A percentile compares a stretch with the other conserved stretches of the same genome.
phyloP scores from a whole-genome alignment of 352 stramenopile species.

The Phytophthora pluvialis region DNA sequence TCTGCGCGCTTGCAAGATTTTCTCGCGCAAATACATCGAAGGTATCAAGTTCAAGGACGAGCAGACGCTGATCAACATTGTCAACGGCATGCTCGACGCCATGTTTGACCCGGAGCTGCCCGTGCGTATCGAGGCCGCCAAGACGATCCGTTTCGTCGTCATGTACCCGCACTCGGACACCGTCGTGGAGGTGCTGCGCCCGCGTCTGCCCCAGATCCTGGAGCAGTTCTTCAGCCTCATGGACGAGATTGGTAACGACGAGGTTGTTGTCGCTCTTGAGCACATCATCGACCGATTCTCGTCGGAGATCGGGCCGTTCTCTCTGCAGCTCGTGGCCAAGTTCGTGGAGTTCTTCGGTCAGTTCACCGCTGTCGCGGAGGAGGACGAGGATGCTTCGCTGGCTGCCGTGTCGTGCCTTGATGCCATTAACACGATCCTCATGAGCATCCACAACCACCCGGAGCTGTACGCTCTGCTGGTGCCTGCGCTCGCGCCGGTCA shows the following conservation, averaged over 20 bases:
- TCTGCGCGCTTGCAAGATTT: slow-evolving; percentile 95
- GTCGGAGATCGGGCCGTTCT: slow-evolving; percentile 95
- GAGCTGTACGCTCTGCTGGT: slow-evolving; percentile 91
- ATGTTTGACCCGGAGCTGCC: slow-evolving; percentile 96
- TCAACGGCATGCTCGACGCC: slow-evolving; percentile 84
- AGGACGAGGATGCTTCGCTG: slow-evolving; percentile 97
- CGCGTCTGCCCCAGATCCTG: slow-evolving; percentile 94
- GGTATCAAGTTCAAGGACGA: slow-evolving; percentile 92
- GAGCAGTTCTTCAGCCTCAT: slow-evolving; percentile 99
- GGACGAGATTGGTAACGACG: slow-evolving; percentile 98
- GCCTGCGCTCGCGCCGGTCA: slow-evolving; percentile 93
- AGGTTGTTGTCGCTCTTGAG: slow-evolving; percentile 94
- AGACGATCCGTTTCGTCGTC: slow-evolving; percentile 89
- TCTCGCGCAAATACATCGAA: slow-evolving; percentile 95
- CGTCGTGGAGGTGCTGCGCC: slow-evolving; percentile 88
- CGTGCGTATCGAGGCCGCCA: slow-evolving; percentile 96
- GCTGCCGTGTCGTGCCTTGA: slow-evolving; percentile 92
- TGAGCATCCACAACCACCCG: slow-evolving; percentile 83
- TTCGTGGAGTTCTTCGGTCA: slow-evolving; percentile 95
- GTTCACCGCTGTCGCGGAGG: slow-evolving; percentile 92
- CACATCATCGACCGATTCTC: slow-evolving; percentile 98
- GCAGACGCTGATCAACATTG: slow-evolving; percentile 81
- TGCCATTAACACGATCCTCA: slow-evolving; percentile 87
- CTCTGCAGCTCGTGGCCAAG: slow-evolving; percentile 94
- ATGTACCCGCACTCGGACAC: slow-evolving; percentile 88